Evolutionary conservation across 805 yeast species (phyloP), one percentile per base, ranked within the genome.

Genomic region (Saccharomycopsis guyanensis): DNA sequence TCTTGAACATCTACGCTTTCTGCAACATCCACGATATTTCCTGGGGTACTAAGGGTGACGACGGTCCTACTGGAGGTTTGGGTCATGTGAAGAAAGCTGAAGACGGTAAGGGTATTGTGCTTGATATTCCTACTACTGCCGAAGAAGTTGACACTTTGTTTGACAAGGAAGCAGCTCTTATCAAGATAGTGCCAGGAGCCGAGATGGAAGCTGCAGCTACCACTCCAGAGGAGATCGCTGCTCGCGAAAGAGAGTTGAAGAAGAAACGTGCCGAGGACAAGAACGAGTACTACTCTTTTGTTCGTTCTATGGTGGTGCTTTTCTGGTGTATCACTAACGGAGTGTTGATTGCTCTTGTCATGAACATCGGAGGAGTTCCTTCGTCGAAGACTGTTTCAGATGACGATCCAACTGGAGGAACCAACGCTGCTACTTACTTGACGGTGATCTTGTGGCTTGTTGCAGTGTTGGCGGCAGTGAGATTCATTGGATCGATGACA

Each of bases 291-390:
- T 93, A 87, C 64, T 96, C 97, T 0, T 78, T 85, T 55, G 78
- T 91, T 51, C 75, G 98, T 61, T 86, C 97, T 1, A 66, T 86
- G 59, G 93, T 95, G 1, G 96, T 93, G 20, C 71, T 93, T 51
- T 63, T 80, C 2, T 93, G 98, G 98, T 78, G 88, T 67, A 68
- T 88, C 49, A 77, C 93, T 33, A 93, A 93, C 61, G 82, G 87
- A 55, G 77, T 85, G 27, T 69, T 93, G 41, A 75, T 88, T 41
- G 93, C 89, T 0, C 72, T 88, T 13, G 96, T 93, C 3, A 71
- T 88, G 50, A 86, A 86, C 49, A 76, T 89, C 1, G 96, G 91
- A 42, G 96, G 96, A 4, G 59, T 69, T 43, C 62, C 65, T 15
- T 31, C 20, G 23, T 2, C 43, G 16, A 51, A 72, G 31, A 32